Conservation (phyloP, 768 basidiomycete species). For the Leccinum barrowsii region DNA sequence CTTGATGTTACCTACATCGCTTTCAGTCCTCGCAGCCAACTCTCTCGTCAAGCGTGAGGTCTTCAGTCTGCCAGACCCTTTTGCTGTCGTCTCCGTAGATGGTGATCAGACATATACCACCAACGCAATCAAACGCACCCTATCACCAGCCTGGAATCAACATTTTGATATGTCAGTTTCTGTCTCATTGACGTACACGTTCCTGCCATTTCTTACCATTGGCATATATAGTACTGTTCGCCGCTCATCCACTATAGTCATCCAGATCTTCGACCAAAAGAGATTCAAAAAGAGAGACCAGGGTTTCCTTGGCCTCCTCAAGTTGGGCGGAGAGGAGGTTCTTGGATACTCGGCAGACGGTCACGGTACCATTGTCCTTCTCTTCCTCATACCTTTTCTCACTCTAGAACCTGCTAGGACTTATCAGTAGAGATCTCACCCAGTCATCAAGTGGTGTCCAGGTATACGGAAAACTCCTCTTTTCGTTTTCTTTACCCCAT, state of each 20-base stretch:
- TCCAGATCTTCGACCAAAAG: constrained; percentile 88
- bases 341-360: constrained; percentile 45
- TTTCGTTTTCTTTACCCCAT: constrained; percentile 50
- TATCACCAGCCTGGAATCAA: constrained; percentile 81
- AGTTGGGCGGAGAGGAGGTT: constrained; percentile 52
- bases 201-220: constrained; percentile 5
- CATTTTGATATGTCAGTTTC: constrained; percentile 75
- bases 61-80: constrained; percentile 81
- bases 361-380: constrained; percentile 34
- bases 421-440: constrained; percentile 62
- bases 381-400: background rate
- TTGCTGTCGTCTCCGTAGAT: constrained; percentile 84
- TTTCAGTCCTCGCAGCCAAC: constrained; percentile 72
- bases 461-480: constrained; percentile 80
- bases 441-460: constrained; percentile 32
- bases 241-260: constrained; percentile 69
- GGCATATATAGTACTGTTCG: constrained; percentile 53
- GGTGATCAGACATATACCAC: constrained; percentile 81
- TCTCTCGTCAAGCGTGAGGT: constrained; percentile 74
- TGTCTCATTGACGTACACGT: constrained; percentile 4
- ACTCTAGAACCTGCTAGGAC: constrained; percentile 38
- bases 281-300: constrained; percentile 88
- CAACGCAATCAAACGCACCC: constrained; percentile 60
- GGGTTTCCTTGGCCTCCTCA: constrained; percentile 63
- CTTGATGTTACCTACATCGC: background rate